Base-by-base conservation (phyloP, 208 protist genomes). In the Wallacemonas sp. region DNA sequence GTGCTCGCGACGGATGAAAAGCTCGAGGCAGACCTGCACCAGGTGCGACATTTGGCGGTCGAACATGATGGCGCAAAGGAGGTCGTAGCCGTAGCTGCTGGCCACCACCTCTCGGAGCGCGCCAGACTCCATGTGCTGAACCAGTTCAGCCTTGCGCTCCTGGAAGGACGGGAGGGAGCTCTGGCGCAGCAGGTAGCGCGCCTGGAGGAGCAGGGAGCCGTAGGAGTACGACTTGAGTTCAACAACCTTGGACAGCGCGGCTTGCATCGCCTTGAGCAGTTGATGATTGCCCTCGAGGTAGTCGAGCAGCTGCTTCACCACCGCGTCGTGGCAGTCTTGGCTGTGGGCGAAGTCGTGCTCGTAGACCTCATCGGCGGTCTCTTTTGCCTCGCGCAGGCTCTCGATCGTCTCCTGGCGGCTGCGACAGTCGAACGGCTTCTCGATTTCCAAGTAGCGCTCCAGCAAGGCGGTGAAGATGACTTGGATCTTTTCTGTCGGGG, bases 1-100 rank as follows among this genome's bases (percentile, higher is more conserved):
- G 72, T 89, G 84, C 64, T 93, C 83, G 38, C 89, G 87, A 30
- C 79, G 86, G 45, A 97, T 84, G 51, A 86, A 88, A 9, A 91
- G 58, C 65, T 90, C 86, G 36, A 88, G 73, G 58, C 90, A 86
- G 15, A 88, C 36, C 62, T 91, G 88, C 36, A 70, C 68, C 15
- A 94, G 76, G 44, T 91, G 84, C 21, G 80, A 77, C 56, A 78
- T 72, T 55, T 90, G 70, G 31, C 80, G 74, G 67, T 94, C 88
- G 64, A 91, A 94, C 67, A 94, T 86, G 49, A 89, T 77, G 47
- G 84, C 73, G 68, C 85, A 94, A 31, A 90, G 53, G 26, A 92
- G 56, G 62, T 91, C 84, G 63, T 82, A 80, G 45, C 78, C 81
- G 71, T 85, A 86, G 70, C 80, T 83, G 66, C 81, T 78, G 24